phyloP scores from a whole-genome alignment of 2,329 filamentous ascomycete genomes.

The Fusarium dimerum region DNA sequence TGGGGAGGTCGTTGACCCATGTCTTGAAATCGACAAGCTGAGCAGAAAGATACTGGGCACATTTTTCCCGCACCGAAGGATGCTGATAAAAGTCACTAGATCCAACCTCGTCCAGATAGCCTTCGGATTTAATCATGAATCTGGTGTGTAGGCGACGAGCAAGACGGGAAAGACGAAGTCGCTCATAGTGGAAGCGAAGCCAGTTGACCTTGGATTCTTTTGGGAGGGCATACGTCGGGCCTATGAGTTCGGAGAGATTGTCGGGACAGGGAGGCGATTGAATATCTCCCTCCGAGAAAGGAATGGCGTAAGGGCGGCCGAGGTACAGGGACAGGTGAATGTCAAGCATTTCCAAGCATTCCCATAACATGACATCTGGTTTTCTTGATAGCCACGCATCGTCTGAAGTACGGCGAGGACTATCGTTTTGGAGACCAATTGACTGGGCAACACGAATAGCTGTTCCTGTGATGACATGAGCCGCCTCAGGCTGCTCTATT shows the following conservation, averaged over 20 bases:
- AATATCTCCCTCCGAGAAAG: neutral
- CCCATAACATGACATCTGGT: slow-evolving; percentile 14
- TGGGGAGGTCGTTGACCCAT: slow-evolving; percentile 36
- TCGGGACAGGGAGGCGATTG: slow-evolving; percentile 8
- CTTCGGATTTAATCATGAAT: slow-evolving; percentile 16
- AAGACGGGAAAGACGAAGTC: slow-evolving; percentile 14
- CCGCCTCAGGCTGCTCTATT: slow-evolving; percentile 15
- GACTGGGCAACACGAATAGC: slow-evolving; percentile 18
- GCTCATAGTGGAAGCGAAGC: slow-evolving; percentile 23
- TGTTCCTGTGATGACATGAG: slow-evolving; percentile 17
- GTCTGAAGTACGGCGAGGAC: neutral
- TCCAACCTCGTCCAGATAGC: slow-evolving; percentile 12
- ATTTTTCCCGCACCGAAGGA: slow-evolving; percentile 26
- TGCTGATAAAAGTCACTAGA: slow-evolving; percentile 26
- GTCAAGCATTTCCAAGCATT: slow-evolving; percentile 21
- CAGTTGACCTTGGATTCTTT: slow-evolving; percentile 16
- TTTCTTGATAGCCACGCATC: neutral
- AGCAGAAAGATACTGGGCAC: slow-evolving; percentile 26
- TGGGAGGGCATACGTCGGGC: slow-evolving; percentile 20
- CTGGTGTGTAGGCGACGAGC: slow-evolving; percentile 19
- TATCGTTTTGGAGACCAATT: slow-evolving; percentile 17
- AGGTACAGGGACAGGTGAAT: slow-evolving; percentile 19
- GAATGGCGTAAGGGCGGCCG: slow-evolving; percentile 19
- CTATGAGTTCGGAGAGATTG: slow-evolving; percentile 6
- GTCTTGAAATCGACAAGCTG: slow-evolving; percentile 34